Evolutionary conservation across 2,329 filamentous ascomycete genomes (phyloP), one percentile per base, ranked within the genome.

Genomic region (Colletotrichum cereale): DNA sequence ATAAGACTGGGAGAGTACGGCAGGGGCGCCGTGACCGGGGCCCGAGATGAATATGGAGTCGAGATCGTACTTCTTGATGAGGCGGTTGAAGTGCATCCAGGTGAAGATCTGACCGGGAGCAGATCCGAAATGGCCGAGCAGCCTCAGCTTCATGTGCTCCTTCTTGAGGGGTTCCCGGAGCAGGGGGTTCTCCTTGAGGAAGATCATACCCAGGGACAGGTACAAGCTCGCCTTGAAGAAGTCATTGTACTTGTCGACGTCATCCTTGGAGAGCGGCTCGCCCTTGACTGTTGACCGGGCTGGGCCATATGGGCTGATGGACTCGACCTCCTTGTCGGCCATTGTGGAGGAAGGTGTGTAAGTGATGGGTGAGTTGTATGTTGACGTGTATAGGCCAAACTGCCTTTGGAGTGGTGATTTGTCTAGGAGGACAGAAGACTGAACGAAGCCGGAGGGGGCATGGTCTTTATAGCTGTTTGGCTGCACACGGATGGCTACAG

Each of bases 21-120:
- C 93, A 0, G 93, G 93, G 1, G 93, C 93, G 67, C 93, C 93
- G 75, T 95, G 93, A 50, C 93, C 93, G 0, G 93, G 93, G 7
- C 93, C 93, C 2, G 91, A 93, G 69, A 95, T 85, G 79, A 93
- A 95, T 75, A 93, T 86, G 38, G 89, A 86, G 77, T 95, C 87
- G 61, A 95, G 83, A 74, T 93, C 88, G 77, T 94, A 92, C 81
- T 94, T 95, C 81, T 92, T 94, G 85, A 95, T 94, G 71, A 95
- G 83, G 42, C 92, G 90, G 81, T 95, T 95, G 86, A 94, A 92
- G 82, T 95, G 92, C 84, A 94, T 93, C 80, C 91, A 95, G 42
- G 92, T 93, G 81, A 95, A 95, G 70, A 92, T 90, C 80, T 95
- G 93, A 18, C 92, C 93, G n/a, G 93, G 90, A 61, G 93, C 92